Evolutionary conservation across 306 rosid genomes (phyloP).

Genomic region (Acacia melanoxylon): DNA sequence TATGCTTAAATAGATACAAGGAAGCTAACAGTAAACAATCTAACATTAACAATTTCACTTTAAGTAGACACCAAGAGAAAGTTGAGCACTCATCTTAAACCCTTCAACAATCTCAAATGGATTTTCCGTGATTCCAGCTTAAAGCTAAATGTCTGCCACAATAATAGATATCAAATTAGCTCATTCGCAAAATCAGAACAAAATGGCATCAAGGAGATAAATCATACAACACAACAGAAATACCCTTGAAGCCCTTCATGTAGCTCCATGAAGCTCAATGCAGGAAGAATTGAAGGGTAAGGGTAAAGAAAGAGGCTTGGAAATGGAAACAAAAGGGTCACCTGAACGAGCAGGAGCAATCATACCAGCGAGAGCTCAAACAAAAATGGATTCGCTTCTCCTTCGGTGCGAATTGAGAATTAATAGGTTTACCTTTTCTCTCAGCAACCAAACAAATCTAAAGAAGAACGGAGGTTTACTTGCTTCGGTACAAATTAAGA

Average conservation of each 20-base stretch:
- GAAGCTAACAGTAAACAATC: conserved; percentile 3
- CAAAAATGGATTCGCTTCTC: conserved; percentile 11
- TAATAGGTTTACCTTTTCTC: background rate
- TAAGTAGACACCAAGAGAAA: background rate
- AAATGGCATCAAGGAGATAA: background rate
- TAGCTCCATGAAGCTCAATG: conserved; percentile 23
- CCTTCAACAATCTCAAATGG: conserved; percentile 41
- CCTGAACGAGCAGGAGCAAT: conserved; percentile 44
- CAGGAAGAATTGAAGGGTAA: conserved; percentile 24
- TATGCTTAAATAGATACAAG: background rate
- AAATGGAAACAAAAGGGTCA: conserved; percentile 34
- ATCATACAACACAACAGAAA: background rate
- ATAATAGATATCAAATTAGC: background rate
- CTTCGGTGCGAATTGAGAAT: background rate
- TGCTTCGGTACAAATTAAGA: too few species aligned
- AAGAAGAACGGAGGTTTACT: too few species aligned
- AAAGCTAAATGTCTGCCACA: conserved; percentile 55
- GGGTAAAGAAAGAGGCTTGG: conserved; percentile 29
- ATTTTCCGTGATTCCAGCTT: conserved; percentile 43
- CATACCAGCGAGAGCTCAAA: conserved; percentile 45
- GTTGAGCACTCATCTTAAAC: conserved; percentile 45
- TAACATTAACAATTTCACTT: background rate
- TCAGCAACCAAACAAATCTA: too few species aligned
- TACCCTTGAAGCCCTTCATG: conserved; percentile 43
- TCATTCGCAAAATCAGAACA: conserved; percentile 21